These are phyloP conservation scores for Bassia scoparia DNA, from an alignment of 148 eudicot genomes.

Conservation along the genomic window DNA sequence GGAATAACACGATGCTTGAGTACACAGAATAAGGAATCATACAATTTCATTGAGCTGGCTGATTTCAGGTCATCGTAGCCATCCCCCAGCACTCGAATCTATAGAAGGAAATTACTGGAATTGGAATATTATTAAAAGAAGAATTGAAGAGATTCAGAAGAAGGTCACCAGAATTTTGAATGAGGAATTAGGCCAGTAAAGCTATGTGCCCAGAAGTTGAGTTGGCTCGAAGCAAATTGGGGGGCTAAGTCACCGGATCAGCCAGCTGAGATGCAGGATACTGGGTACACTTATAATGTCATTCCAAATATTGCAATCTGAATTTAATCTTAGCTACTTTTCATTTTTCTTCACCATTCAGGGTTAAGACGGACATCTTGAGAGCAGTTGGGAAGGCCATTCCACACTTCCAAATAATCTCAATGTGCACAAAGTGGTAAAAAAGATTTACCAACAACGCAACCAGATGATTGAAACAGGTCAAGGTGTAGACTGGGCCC, in stretches of 20 bases:
- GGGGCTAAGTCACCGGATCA: slow-evolving; percentile 92
- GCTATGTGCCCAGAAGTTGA: slow-evolving; percentile 60
- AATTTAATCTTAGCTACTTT: neutral
- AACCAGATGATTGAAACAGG: slow-evolving; percentile 90
- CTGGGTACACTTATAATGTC: slow-evolving; percentile 44
- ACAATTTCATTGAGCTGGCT: neutral
- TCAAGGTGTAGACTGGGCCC: slow-evolving; percentile 91
- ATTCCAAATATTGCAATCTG: neutral
- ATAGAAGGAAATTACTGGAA: slow-evolving; percentile 65
- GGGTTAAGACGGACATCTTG: slow-evolving; percentile 82
- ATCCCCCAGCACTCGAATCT: slow-evolving; percentile 78
- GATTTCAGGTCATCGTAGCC: slow-evolving; percentile 61
- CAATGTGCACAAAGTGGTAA: slow-evolving; percentile 83
- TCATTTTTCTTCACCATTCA: slow-evolving; percentile 24
- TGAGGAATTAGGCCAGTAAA: slow-evolving; percentile 91
- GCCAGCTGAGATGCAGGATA: slow-evolving; percentile 67
- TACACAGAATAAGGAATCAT: neutral
- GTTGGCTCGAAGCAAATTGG: slow-evolving; percentile 95
- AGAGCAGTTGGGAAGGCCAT: slow-evolving; percentile 86
- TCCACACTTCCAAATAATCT: slow-evolving; percentile 68
- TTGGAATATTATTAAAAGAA: slow-evolving; percentile 60
- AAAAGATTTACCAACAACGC: slow-evolving; percentile 75
- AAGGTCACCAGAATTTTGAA: slow-evolving; percentile 71
- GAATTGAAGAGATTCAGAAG: slow-evolving; percentile 61
- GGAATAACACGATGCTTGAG: too few species aligned